Base-by-base conservation (phyloP, 192 early-diverging fungal species). In the Entomortierella chlamydospora region DNA sequence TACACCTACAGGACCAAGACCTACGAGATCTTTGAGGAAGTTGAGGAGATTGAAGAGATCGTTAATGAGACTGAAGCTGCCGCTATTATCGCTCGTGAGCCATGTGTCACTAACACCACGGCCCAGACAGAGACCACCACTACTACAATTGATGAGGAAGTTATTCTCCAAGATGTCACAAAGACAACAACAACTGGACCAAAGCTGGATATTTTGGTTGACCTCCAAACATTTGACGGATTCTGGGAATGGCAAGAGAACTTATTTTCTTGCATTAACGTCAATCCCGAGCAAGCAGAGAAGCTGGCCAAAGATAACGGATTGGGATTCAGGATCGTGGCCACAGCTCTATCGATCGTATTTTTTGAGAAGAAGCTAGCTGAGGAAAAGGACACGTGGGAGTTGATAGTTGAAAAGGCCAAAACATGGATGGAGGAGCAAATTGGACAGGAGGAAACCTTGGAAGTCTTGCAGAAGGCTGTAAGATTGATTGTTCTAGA, bases 21-120 rank as follows among this genome's bases (percentile, higher is more conserved):
- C 43, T 64, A 72, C 26, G 70, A 72, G 62, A 64, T 55, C 30
- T 57, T 59, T 33, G 70, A 72, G 54, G 62, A 57, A 26, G 12
- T 49, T 51, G 61, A 64, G 37, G 70, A 72, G 31, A 25, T 72
- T 45, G 61, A 64, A 47, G 61, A 72, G 47, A 30, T 57, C 28
- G 56, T 72, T 0, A 61, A 72, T 53, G 62, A n/a, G n/a, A n/a
- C 54, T 31, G 47, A 45, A 23, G 61, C 54, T 25, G 54, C 43
- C 33, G 45, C 59, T 43, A 26, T 20, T 29, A 47, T 31, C 57
- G 26, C 55, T 43, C 4, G 49, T 50, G 49, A 50, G 49, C 49
- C 4, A 23, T n/a, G n/a, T n/a, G n/a, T n/a, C n/a, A n/a, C n/a
- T n/a, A n/a, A n/a, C n/a, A n/a, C n/a, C n/a, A n/a, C n/a, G n/a